Conservation (phyloP, 257 asterid species). For the Mentha longifolia region DNA sequence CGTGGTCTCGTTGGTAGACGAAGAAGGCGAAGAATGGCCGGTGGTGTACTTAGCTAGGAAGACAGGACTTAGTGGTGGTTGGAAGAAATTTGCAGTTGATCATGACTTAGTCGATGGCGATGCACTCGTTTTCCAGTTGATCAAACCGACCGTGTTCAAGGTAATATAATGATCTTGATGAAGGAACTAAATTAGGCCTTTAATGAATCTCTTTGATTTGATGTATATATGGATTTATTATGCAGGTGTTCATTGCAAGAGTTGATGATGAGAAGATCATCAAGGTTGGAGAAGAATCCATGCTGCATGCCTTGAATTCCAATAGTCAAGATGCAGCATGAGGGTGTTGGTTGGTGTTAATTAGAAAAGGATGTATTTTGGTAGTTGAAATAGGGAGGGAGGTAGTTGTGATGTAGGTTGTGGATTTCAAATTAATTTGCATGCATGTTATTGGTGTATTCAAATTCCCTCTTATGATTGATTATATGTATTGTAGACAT, state of each 20-base stretch:
- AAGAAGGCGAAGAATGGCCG: constrained; percentile 73
- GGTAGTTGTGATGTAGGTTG: too few species aligned
- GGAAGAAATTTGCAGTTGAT: constrained; percentile 84
- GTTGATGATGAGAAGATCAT: not conserved
- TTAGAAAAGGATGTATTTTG: too few species aligned
- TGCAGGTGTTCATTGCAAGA: constrained; percentile 8
- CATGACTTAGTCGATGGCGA: constrained; percentile 89
- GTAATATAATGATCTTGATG: constrained; percentile 33
- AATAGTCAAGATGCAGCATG: too few species aligned
- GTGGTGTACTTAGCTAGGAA: constrained; percentile 70
- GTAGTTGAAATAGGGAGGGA: not conserved
- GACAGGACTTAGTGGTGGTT: constrained; percentile 88
- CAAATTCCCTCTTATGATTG: too few species aligned
- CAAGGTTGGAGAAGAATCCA: not conserved
- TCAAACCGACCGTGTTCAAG: constrained; percentile 61
- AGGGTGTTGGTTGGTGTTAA: too few species aligned
- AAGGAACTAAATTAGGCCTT: too few species aligned
- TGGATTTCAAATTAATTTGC: too few species aligned
- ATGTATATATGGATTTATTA: not conserved
- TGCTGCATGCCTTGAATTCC: not conserved
- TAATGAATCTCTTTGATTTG: too few species aligned
- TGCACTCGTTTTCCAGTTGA: constrained; percentile 72
- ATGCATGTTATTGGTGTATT: not conserved
- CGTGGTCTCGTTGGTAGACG: constrained; percentile 63
- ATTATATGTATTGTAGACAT: too few species aligned